phyloP scores from a whole-genome alignment of 1,139 yeast species.

The Taphrina flavorubra region DNA sequence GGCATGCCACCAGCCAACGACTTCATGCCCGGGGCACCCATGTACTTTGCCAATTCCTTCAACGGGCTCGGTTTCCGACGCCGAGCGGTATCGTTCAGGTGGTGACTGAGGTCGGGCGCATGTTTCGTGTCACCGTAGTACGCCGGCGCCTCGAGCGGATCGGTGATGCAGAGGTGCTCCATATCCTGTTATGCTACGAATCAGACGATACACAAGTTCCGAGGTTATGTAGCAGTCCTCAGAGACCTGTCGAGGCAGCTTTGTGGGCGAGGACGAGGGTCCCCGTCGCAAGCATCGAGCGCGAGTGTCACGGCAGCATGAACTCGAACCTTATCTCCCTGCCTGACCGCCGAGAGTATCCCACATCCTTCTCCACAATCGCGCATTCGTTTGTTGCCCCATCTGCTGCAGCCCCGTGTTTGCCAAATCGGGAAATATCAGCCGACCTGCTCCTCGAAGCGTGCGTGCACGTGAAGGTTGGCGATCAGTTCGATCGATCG shows the following conservation, averaged over 20 bases:
- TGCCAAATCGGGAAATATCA: too few relatives aligned
- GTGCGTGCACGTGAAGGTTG: too few relatives aligned
- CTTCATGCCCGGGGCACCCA: conserved; percentile 70
- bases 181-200: neutral
- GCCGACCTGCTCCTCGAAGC: too few relatives aligned
- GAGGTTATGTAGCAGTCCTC: too few relatives aligned
- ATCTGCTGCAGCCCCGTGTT: too few relatives aligned
- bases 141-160: neutral
- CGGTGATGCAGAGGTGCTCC: conserved; percentile 9
- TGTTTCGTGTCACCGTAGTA: neutral
- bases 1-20: conserved; percentile 97
- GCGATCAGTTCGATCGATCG: too few relatives aligned
- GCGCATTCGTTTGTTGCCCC: neutral
- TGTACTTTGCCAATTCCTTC: conserved; percentile 78
- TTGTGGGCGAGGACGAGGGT: too few relatives aligned
- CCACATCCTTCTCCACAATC: neutral
- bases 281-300: too few relatives aligned
- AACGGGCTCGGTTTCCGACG: conserved; percentile 77
- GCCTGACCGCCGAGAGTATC: neutral
- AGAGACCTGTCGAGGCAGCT: too few relatives aligned
- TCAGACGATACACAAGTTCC: neutral
- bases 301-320: too few relatives aligned
- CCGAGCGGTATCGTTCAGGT: conserved; percentile 76
- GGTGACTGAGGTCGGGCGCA: conserved; percentile 67
- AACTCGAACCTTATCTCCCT: neutral